Evolutionary conservation across 2,329 filamentous ascomycete genomes (phyloP).

Genomic region (Camillea tinctor): DNA sequence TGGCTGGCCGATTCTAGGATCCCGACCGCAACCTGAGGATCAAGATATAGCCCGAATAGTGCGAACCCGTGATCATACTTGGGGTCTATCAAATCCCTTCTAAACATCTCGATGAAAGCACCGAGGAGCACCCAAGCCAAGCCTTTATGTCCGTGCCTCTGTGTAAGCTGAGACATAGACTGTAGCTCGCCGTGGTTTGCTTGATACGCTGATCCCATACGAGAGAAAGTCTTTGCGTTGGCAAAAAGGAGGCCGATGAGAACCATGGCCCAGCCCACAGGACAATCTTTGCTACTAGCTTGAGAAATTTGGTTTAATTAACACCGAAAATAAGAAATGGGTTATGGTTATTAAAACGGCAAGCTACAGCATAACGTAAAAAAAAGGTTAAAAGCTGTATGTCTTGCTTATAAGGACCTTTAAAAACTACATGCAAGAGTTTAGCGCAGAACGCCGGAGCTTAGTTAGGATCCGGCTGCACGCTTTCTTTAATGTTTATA

Average conservation of each 20-base stretch:
- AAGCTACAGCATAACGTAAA: conserved; percentile 7
- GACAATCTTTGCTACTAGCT: background rate
- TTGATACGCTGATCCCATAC: too few species aligned
- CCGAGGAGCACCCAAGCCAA: background rate
- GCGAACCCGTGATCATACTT: too few species aligned
- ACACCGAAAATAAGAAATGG: background rate
- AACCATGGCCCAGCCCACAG: background rate
- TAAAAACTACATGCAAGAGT: conserved; percentile 5
- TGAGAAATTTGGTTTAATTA: background rate
- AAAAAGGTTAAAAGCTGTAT: conserved; percentile 6
- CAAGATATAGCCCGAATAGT: too few species aligned
- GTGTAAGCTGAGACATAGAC: background rate
- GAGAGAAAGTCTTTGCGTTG: background rate
- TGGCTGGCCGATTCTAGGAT: background rate
- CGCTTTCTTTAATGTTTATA: background rate
- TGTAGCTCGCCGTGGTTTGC: too few species aligned
- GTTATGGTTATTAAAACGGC: conserved; percentile 5
- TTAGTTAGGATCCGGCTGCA: conserved; percentile 12
- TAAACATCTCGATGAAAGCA: background rate
- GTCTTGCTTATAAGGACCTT: conserved; percentile 4
- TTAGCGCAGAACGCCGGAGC: conserved; percentile 2
- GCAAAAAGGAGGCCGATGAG: background rate
- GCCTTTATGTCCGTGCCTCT: background rate
- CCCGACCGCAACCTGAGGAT: too few species aligned
- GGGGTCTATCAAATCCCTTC: background rate